Evolutionary conservation across 2,329 filamentous ascomycete species (phyloP).

Genomic region (Pezicula radicicola): DNA sequence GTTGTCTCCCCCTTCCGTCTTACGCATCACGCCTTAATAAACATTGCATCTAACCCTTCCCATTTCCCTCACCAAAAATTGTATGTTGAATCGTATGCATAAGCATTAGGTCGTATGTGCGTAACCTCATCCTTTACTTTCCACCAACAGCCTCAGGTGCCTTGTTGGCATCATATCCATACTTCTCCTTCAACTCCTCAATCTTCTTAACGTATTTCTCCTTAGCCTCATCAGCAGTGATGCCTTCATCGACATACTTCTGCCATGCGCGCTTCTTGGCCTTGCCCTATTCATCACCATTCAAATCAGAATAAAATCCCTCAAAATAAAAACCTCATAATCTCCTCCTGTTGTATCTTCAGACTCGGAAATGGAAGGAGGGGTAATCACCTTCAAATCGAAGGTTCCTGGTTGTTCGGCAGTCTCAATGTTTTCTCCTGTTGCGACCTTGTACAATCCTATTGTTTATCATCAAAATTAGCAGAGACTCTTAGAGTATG

Average conservation of each 20-base stretch:
- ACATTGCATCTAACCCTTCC: too few relatives aligned
- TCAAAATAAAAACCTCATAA: too few relatives aligned
- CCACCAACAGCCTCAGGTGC: constrained; percentile 52
- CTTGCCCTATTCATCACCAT: constrained; percentile 52
- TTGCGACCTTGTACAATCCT: constrained; percentile 59
- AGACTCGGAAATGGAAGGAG: neutral
- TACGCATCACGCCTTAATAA: too few relatives aligned
- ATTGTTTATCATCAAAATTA: neutral
- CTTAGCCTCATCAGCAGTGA: constrained; percentile 66
- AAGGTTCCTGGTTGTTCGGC: constrained; percentile 65
- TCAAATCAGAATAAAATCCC: constrained; percentile 30
- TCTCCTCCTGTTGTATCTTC: neutral
- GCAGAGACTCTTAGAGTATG: neutral
- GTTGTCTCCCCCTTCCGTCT: too few relatives aligned
- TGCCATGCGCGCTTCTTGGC: constrained; percentile 79
- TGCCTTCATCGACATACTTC: constrained; percentile 60
- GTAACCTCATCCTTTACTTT: neutral
- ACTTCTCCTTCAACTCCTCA: constrained; percentile 66
- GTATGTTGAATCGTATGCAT: neutral
- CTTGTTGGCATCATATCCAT: constrained; percentile 66
- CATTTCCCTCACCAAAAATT: too few relatives aligned
- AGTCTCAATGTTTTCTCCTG: constrained; percentile 51
- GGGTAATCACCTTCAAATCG: constrained; percentile 50
- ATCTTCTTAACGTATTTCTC: constrained; percentile 72
- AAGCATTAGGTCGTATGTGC: neutral